Evolutionary conservation across 805 yeast genomes (phyloP).

Genomic region (Tetrapisispora nanseiensis): DNA sequence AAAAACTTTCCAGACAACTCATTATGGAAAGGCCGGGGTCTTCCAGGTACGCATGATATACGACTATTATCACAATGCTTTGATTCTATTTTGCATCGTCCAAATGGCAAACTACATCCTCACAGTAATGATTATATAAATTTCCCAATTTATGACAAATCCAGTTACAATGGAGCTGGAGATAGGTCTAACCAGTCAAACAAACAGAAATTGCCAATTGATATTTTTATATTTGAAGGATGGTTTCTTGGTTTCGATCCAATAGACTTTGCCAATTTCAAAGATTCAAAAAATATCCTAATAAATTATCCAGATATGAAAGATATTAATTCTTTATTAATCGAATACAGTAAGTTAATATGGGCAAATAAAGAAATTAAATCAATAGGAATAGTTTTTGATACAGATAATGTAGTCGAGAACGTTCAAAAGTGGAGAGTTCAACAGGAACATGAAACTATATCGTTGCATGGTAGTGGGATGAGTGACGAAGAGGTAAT

Average conservation of each 20-base stretch:
- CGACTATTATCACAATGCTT: constrained; percentile 15
- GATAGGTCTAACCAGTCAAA: constrained; percentile 44
- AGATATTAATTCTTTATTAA: constrained; percentile 44
- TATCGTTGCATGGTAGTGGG: constrained; percentile 46
- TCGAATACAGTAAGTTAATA: constrained; percentile 36
- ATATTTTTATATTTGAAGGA: constrained; percentile 77
- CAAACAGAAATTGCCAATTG: constrained; percentile 33
- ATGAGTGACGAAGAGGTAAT: constrained; percentile 69
- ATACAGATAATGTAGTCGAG: constrained; percentile 42
- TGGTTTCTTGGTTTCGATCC: constrained; percentile 82
- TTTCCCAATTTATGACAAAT: constrained; percentile 73
- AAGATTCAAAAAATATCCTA: background rate
- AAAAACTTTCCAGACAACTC: constrained; percentile 35
- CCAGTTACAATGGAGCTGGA: constrained; percentile 62
- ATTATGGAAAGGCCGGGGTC: constrained; percentile 69
- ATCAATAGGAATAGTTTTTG: constrained; percentile 54
- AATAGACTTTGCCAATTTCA: constrained; percentile 10
- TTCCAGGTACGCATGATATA: constrained; percentile 91
- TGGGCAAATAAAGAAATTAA: constrained; percentile 40
- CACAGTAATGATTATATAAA: too few relatives aligned
- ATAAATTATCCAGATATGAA: constrained; percentile 19
- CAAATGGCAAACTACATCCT: too few relatives aligned
- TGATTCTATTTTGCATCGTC: constrained; percentile 29
- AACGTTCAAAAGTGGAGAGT: constrained; percentile 73
- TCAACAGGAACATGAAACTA: constrained; percentile 38